These are phyloP conservation scores for Aspergillus taichungensis DNA, from an alignment of 495 filamentous ascomycete genomes.

Conservation along the genomic window DNA sequence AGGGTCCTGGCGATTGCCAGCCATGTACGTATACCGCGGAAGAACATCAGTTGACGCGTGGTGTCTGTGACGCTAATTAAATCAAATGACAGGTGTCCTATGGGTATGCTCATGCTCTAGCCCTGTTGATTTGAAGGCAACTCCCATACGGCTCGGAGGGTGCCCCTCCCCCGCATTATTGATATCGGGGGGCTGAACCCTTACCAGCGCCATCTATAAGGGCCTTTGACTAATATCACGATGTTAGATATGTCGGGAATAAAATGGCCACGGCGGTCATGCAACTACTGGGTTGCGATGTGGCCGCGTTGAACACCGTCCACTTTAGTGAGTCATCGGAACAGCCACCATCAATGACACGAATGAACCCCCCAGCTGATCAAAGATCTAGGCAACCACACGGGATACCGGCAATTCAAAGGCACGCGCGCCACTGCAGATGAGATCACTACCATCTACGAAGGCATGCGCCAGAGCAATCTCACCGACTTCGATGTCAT, in stretches of 20 bases:
- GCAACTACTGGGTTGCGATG: conserved; percentile 88
- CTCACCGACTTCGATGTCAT: conserved; percentile 84
- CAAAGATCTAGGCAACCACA: conserved; percentile 67
- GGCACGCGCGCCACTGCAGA: conserved; percentile 70
- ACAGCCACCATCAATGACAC: neutral
- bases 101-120: conserved; percentile 45
- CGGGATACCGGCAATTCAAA: conserved; percentile 78
- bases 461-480: conserved; percentile 71
- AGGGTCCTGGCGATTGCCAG: conserved; percentile 88
- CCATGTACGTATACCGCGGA: conserved; percentile 63
- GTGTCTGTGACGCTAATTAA: conserved; percentile 12
- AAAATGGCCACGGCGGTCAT: conserved; percentile 89
- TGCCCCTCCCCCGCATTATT: neutral
- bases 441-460: conserved; percentile 78
- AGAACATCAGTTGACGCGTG: neutral
- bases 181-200: neutral
- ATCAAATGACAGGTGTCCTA: conserved; percentile 54
- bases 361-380: neutral
- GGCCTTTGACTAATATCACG: neutral
- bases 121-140: neutral
- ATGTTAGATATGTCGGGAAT: conserved; percentile 83
- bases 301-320: conserved; percentile 87
- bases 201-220: neutral
- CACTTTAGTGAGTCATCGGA: conserved; percentile 66
- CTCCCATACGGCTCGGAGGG: neutral